Conservation (phyloP, 768 basidiomycete species). For the Strobilomyces echinocephalus region DNA sequence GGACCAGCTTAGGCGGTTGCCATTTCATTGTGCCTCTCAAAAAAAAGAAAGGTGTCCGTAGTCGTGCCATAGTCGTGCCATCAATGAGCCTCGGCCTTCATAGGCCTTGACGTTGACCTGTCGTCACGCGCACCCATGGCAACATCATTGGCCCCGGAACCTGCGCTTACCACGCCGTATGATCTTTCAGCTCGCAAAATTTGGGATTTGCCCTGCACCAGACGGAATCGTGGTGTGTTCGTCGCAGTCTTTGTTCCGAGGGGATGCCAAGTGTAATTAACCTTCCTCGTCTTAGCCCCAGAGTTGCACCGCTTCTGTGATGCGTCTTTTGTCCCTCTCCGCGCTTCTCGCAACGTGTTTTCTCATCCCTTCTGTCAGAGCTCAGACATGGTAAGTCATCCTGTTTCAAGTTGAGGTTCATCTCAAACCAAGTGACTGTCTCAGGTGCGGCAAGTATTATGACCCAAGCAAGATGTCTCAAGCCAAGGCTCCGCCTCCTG, state of each 20-base stretch:
- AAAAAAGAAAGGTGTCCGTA: too few species aligned
- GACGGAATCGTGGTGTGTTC: conserved; percentile 4
- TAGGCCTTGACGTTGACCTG: not conserved
- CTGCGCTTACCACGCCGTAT: conserved; percentile 5
- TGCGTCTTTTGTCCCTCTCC: conserved; percentile 8
- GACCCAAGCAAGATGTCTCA: conserved; percentile 37
- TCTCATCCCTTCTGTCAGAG: conserved; percentile 10
- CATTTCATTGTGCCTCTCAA: too few species aligned
- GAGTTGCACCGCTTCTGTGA: not conserved
- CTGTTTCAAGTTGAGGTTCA: not conserved
- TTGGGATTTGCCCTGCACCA: not conserved
- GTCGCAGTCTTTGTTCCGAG: not conserved
- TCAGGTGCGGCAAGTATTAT: conserved; percentile 50
- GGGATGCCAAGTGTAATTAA: too few species aligned
- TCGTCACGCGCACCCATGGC: not conserved
- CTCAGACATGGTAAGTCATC: conserved; percentile 29
- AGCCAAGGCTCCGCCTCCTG: conserved; percentile 38
- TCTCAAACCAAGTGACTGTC: not conserved
- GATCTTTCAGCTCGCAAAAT: not conserved
- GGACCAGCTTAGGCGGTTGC: too few species aligned
- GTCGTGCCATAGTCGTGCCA: not conserved
- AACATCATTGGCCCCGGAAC: not conserved
- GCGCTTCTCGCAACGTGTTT: conserved; percentile 12
- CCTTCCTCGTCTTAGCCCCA: not conserved
- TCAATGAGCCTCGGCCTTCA: not conserved